Evolutionary conservation across 2,329 filamentous ascomycete genomes (phyloP), one percentile per base, ranked within the genome.

Genomic region (Colletotrichum neosansevieriae): DNA sequence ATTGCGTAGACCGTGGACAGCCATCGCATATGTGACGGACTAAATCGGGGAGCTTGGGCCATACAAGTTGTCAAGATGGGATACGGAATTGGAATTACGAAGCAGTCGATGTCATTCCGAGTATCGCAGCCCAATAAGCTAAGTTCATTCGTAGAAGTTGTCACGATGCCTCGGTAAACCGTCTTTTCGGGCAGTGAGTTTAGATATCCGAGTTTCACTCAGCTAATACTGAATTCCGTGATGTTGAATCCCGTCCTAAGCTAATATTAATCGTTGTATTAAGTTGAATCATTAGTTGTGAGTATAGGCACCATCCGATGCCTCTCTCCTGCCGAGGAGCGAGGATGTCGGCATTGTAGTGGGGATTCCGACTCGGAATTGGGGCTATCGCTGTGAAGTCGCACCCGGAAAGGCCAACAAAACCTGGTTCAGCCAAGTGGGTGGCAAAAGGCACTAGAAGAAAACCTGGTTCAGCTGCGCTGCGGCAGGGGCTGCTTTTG

Each of bases 401-500:
- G 65, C 53, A 64, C 45, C 54, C 60, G 60, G 65, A 21, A 67
- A 15, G 32, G n/a, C 21, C 17, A 10, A 13, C 24, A 34, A 50
- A 38, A 24, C 15, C 36, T 32, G 58, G 32, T 34, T 34, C 21
- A 19, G 36, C 45, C n/a, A n/a, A n/a, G n/a, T n/a, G n/a, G n/a
- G n/a, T n/a, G n/a, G n/a, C n/a, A n/a, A n/a, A n/a, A n/a, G n/a
- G n/a, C n/a, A n/a, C n/a, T n/a, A n/a, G n/a, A n/a, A n/a, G n/a
- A 34, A 50, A 38, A 24, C 15, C 36, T 32, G 58, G 32, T 34
- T 34, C 21, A 19, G 36, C 45, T 50, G 45, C 42, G 47, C n/a
- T 45, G 45, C 59, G 29, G 40, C 59, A 62, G 59, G 59, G 59
- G 50, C 40, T 68, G 54, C 53, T 45, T 7, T 65, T 69, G 61